These are phyloP conservation scores for Delonix regia DNA, from an alignment of 306 rosid species.

Conservation along the genomic window DNA sequence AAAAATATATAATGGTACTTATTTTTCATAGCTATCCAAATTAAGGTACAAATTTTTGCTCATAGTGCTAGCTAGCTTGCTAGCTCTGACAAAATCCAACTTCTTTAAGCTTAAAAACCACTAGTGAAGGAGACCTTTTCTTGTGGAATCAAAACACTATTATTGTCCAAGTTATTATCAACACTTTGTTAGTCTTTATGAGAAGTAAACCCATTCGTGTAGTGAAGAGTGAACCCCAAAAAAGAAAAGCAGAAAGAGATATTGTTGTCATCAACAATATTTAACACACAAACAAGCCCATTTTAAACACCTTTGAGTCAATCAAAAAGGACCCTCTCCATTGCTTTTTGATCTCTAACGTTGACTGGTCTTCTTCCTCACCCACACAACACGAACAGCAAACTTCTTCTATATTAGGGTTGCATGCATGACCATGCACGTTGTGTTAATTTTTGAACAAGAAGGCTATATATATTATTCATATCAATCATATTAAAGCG, in stretches of 20 bases:
- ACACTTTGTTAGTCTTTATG: not conserved
- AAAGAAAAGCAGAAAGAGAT: not conserved
- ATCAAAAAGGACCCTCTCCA: no score
- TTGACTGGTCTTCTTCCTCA: no score
- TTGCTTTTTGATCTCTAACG: not conserved
- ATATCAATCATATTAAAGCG: not conserved
- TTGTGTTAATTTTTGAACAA: not conserved
- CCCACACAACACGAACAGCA: not conserved
- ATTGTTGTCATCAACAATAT: not conserved
- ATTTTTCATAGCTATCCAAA: no score
- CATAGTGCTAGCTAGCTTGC: no score
- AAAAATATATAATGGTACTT: no score
- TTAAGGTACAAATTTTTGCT: no score
- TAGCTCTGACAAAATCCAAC: no score
- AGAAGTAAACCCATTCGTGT: not conserved
- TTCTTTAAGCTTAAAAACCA: not conserved
- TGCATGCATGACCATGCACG: slow-evolving; percentile 36
- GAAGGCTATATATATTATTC: not conserved
- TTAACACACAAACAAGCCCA: not conserved
- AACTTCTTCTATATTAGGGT: slow-evolving; percentile 20
- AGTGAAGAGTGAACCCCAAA: not conserved
- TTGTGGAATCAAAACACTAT: not conserved
- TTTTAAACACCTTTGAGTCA: not conserved
- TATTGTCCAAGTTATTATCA: not conserved
- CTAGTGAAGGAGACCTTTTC: not conserved